Conservation (phyloP, 495 filamentous ascomycete genomes). For the Talaromyces liani region DNA sequence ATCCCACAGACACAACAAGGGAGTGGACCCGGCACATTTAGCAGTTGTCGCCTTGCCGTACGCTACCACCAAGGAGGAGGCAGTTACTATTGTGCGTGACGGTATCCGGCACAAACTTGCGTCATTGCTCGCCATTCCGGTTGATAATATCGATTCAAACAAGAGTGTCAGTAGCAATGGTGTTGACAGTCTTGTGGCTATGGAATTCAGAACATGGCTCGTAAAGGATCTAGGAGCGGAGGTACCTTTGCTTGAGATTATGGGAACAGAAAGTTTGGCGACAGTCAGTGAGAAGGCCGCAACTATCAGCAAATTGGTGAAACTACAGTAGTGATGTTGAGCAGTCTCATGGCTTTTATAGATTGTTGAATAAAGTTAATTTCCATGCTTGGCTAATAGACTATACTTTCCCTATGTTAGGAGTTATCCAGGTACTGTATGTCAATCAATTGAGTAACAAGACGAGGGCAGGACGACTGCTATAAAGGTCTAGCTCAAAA, state of each 20-base stretch:
- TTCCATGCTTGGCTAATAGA: too few species aligned
- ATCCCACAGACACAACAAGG: neutral
- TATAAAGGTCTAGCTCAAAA: too few species aligned
- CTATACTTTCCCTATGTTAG: too few species aligned
- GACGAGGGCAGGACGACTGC: too few species aligned
- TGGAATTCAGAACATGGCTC: slow-evolving; percentile 42
- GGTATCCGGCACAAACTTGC: slow-evolving; percentile 20
- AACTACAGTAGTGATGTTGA: neutral
- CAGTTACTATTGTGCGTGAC: slow-evolving; percentile 16
- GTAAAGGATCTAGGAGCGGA: slow-evolving; percentile 27
- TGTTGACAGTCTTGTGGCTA: slow-evolving; percentile 39
- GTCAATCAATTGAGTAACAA: too few species aligned
- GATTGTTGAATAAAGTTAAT: neutral
- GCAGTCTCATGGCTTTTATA: too few species aligned
- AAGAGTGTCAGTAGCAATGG: slow-evolving; percentile 23
- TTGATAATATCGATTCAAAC: slow-evolving; percentile 31
- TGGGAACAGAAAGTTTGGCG: slow-evolving; percentile 21
- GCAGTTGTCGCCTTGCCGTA: slow-evolving; percentile 7
- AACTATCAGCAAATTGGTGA: slow-evolving; percentile 2
- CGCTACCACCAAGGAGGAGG: slow-evolving; percentile 21
- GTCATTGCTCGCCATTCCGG: slow-evolving; percentile 19
- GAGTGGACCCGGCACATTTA: slow-evolving; percentile 1
- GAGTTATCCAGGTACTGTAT: too few species aligned
- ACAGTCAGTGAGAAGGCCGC: slow-evolving; percentile 20
- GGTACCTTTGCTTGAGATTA: slow-evolving; percentile 29